These are phyloP conservation scores for Xylariaceae sp. DNA, from an alignment of 2,329 filamentous ascomycete species.

Conservation along the genomic window DNA sequence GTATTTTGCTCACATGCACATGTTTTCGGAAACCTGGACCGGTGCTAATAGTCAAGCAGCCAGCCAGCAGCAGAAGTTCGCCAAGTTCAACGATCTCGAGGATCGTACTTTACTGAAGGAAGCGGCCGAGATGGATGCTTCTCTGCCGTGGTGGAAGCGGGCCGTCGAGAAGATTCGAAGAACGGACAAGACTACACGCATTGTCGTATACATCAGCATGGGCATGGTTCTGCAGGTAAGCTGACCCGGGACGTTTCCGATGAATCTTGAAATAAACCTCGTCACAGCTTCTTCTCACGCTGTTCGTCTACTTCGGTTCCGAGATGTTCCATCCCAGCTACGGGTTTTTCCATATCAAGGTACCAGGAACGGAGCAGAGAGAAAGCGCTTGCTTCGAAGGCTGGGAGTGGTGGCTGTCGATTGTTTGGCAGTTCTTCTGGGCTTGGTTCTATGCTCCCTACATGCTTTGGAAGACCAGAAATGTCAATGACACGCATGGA, in stretches of 20 bases:
- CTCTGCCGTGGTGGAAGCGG: slow-evolving; percentile 8
- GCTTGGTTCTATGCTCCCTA: slow-evolving; percentile 58
- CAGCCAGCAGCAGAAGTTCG: slow-evolving; percentile 45
- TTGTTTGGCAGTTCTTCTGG: slow-evolving; percentile 63
- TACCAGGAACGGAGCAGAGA: slow-evolving; percentile 49
- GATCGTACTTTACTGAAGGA: slow-evolving; percentile 11
- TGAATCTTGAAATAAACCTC: slow-evolving; percentile 7
- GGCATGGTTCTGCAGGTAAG: slow-evolving; percentile 54
- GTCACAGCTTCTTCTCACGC: slow-evolving; percentile 50
- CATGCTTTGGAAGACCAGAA: slow-evolving; percentile 57
- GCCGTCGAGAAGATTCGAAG: slow-evolving; percentile 31
- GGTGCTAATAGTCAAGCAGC: no score
- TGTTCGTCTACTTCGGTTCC: slow-evolving; percentile 60
- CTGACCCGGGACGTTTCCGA: not conserved
- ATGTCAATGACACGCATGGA: slow-evolving; percentile 60
- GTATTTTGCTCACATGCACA: no score
- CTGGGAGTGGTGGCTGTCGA: slow-evolving; percentile 66
- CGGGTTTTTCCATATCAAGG: slow-evolving; percentile 58
- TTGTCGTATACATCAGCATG: slow-evolving; percentile 45
- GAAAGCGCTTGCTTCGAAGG: slow-evolving; percentile 39
- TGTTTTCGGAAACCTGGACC: no score
- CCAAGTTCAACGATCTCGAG: slow-evolving; percentile 19
- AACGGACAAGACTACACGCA: slow-evolving; percentile 43
- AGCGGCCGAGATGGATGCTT: slow-evolving; percentile 22
- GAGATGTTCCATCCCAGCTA: slow-evolving; percentile 61